Percentiles rank a stretch among this genome's conserved stretches.
These are phyloP conservation scores for Nemania sp. DNA, from an alignment of 2,329 filamentous ascomycete genomes.

Conservation along the genomic window DNA sequence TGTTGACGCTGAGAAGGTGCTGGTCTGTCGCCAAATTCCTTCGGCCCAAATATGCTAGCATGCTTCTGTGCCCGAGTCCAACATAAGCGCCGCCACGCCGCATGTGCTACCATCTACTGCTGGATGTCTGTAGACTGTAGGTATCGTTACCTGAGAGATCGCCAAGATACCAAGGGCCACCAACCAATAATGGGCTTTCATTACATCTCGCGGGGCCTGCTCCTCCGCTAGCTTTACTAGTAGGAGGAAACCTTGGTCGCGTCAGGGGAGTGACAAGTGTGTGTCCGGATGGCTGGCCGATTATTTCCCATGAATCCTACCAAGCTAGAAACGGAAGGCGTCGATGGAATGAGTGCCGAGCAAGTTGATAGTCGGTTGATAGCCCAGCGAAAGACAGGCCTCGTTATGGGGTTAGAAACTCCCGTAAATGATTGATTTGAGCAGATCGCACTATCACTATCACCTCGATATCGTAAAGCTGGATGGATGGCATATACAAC, in stretches of 20 bases:
- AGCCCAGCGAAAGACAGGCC: not conserved
- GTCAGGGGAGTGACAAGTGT: not conserved
- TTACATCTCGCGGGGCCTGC: constrained; percentile 1
- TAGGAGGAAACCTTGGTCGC: not conserved
- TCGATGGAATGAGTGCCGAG: not conserved
- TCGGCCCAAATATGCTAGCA: constrained; percentile 20
- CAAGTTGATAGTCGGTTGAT: not conserved
- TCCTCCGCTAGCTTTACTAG: constrained; percentile 3
- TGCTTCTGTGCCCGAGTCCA: constrained; percentile 17
- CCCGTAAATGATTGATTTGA: no score
- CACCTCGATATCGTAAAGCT: no score
- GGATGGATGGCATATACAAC: no score
- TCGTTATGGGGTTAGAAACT: not conserved
- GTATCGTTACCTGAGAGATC: constrained; percentile 22
- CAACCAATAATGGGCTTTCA: constrained; percentile 8
- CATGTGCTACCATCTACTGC: not conserved
- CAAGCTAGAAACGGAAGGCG: not conserved
- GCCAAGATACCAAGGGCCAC: constrained; percentile 11
- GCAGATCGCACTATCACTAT: no score
- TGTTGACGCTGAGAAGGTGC: constrained; percentile 16
- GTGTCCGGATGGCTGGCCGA: not conserved
- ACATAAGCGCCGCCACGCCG: constrained; percentile 13
- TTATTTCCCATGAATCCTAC: not conserved
- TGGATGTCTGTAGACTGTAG: constrained; percentile 3
- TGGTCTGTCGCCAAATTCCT: constrained; percentile 14